Base-by-base conservation (phyloP, 1,284 basidiomycete genomes). In the Melampsora occidentalis region DNA sequence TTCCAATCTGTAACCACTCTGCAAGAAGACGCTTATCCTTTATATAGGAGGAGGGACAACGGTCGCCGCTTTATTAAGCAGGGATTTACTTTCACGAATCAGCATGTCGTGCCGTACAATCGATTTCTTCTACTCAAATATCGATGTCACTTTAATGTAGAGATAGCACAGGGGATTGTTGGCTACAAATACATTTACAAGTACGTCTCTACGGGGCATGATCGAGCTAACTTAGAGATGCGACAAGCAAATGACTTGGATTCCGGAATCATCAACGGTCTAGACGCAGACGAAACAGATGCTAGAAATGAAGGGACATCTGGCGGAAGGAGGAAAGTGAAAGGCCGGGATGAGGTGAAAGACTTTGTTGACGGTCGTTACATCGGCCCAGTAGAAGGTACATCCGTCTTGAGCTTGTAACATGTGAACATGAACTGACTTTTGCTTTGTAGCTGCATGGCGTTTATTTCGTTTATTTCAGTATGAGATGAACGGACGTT, bases 121-220 rank as follows among this genome's bases (percentile, higher is more conserved):
- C 83, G 84, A 0, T 83, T 79, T 59, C 79, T 85, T 0, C 78
- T 77, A 5, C 77, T 78, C 2, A 77, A 80, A 20, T 86, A 82
- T 63, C 51, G 84, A 28, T 86, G 86, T 75, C 86, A 88, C 77
- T 86, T 87, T 78, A 87, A 88, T 77, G 79, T 86, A 0, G 84
- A 86, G 71, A 82, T 83, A 71, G 81, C 80, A 2, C 77, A 81
- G 5, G 81, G 80, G 0, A 72, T 86, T 31, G 72, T 72, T 0
- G 81, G 83, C 0, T 70, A 85, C 78, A 86, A 86, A 78, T 87
- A 87, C 77, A 76, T 84, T 5, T 83, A 84, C 81, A 87, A 87
- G 77, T 87, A 87, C 77, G 82, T 86, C 53, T 82, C 85, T 78
- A 87, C 87, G 78, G 86, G 87, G 0, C 73, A 79, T 35, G 86